Evolutionary conservation across 805 yeast genomes (phyloP).

Genomic region (Ascoidea asiatica): DNA sequence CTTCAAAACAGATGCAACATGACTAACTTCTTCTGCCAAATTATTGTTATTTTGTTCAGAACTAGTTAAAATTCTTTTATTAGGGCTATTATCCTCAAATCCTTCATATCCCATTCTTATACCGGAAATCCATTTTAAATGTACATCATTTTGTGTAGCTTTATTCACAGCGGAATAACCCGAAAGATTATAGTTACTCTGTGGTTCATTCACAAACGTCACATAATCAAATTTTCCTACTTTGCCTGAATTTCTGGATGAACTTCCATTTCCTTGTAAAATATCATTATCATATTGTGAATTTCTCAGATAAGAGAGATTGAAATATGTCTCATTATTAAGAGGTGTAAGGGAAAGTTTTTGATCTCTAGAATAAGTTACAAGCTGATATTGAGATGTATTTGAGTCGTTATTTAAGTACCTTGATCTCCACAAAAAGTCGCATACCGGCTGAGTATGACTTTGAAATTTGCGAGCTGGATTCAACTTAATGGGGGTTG

Average conservation of each 20-base stretch:
- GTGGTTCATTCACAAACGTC: slow-evolving; percentile 42
- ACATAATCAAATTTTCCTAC: slow-evolving; percentile 21
- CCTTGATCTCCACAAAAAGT: slow-evolving; percentile 76
- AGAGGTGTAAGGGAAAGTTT: slow-evolving; percentile 77
- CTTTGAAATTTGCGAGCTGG: slow-evolving; percentile 60
- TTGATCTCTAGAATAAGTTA: slow-evolving; percentile 88
- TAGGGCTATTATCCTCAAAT: slow-evolving; percentile 40
- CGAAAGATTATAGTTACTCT: slow-evolving; percentile 7
- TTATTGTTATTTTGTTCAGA: slow-evolving; percentile 21
- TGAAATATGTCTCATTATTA: slow-evolving; percentile 31
- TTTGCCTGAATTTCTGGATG: neutral
- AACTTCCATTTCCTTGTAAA: slow-evolving; percentile 11
- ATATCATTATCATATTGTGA: slow-evolving; percentile 23
- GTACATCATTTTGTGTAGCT: slow-evolving; percentile 20
- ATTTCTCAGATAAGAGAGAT: slow-evolving; percentile 28
- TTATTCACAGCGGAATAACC: slow-evolving; percentile 19
- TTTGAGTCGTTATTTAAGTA: slow-evolving; percentile 26
- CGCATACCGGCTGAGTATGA: slow-evolving; percentile 74
- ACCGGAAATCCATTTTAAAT: slow-evolving; percentile 25
- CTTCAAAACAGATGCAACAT: slow-evolving; percentile 58
- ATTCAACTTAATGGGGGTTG: slow-evolving; percentile 17
- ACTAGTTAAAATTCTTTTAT: slow-evolving; percentile 68
- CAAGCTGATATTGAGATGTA: slow-evolving; percentile 59
- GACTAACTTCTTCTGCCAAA: slow-evolving; percentile 19
- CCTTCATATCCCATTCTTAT: slow-evolving; percentile 18